These are phyloP conservation scores for Phytophthora quininea DNA, from an alignment of 352 stramenopile species.

Conservation along the genomic window DNA sequence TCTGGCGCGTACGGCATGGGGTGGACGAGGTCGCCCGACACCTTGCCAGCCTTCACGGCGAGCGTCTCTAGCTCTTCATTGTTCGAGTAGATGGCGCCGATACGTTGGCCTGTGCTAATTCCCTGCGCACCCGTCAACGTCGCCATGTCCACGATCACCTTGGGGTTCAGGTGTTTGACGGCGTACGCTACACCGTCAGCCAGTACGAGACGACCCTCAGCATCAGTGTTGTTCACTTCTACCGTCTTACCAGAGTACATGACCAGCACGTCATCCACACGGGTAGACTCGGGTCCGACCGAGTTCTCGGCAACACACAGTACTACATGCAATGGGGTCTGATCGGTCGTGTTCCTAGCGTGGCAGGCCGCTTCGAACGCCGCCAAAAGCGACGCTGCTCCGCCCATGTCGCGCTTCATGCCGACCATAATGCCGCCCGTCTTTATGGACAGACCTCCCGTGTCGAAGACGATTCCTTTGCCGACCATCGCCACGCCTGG, in stretches of 20 bases:
- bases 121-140: constrained; percentile 95
- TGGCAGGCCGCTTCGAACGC: constrained; percentile 87
- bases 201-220: constrained; percentile 95
- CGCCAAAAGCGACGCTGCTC: constrained; percentile 63
- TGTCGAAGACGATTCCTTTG: constrained; percentile 98
- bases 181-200: constrained; percentile 94
- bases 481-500: constrained; percentile 88
- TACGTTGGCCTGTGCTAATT: constrained; percentile 91
- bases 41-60: constrained; percentile 82
- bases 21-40: constrained; percentile 92
- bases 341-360: constrained; percentile 88
- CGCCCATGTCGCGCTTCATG: constrained; percentile 96
- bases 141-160: constrained; percentile 96
- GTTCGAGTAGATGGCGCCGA: constrained; percentile 94
- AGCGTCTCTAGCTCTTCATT: constrained; percentile 85
- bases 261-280: constrained; percentile 94
- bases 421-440: constrained; percentile 85
- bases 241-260: constrained; percentile 96
- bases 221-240: constrained; percentile 98
- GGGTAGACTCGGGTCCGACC: constrained; percentile 86
- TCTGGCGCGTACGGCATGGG: constrained; percentile 94
- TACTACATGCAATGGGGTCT: constrained; percentile 86
- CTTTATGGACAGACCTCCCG: constrained; percentile 95
- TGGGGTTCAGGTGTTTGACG: constrained; percentile 89
- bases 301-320: constrained; percentile 96